Evolutionary conservation across 192 early-diverging fungal species (phyloP).

Genomic region (Chytriomyces hyalinus): DNA sequence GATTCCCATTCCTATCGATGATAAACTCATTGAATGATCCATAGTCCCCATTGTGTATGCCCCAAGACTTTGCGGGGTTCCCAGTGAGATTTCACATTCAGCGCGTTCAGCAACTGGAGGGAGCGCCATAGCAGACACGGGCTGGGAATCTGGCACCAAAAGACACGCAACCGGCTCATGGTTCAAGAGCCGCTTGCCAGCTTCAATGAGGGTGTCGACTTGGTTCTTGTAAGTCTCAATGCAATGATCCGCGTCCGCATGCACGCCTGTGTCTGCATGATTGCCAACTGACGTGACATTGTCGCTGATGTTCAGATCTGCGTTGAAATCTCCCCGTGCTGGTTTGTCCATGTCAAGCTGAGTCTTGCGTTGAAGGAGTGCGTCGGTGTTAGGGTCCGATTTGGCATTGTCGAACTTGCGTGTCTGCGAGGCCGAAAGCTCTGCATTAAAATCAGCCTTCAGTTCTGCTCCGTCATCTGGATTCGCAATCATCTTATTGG

Average conservation of each 20-base stretch:
- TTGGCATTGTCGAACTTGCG: too few species aligned
- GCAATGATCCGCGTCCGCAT: not conserved
- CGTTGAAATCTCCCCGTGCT: too few species aligned
- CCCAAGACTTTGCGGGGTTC: not conserved
- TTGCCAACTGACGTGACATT: too few species aligned
- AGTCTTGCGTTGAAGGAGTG: too few species aligned
- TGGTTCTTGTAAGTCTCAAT: constrained; percentile 5
- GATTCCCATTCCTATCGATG: not conserved
- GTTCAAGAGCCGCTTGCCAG: constrained; percentile 17
- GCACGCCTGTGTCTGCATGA: too few species aligned
- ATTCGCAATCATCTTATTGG: too few species aligned
- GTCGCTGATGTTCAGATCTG: too few species aligned
- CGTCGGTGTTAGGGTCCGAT: too few species aligned
- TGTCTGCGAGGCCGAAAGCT: too few species aligned
- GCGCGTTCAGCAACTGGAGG: constrained; percentile 25
- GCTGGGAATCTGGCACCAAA: constrained; percentile 1
- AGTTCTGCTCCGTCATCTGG: too few species aligned
- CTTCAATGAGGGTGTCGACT: constrained; percentile 24
- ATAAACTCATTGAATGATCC: not conserved
- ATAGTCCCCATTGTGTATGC: not conserved
- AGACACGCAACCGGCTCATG: not conserved
- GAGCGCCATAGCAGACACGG: not conserved
- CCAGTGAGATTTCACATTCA: not conserved
- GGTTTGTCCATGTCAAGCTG: too few species aligned
- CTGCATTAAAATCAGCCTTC: too few species aligned